Evolutionary conservation across 169 alveolate species (phyloP).

Genomic region (Cryptosporidium viatorum): DNA sequence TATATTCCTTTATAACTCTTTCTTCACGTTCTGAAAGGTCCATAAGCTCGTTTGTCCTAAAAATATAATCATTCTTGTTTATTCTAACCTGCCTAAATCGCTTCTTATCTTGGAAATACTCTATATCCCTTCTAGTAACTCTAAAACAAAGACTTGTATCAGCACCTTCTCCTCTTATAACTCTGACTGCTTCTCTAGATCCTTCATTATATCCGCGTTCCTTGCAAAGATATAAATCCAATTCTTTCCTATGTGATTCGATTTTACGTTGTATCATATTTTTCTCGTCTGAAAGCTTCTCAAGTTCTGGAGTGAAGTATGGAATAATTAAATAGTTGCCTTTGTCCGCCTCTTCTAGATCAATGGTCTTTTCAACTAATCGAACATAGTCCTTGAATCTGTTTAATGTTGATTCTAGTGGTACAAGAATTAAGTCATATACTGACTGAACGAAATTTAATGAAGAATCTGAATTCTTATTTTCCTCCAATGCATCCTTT

Average conservation of each 20-base stretch:
- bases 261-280: conserved; percentile 83
- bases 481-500: conserved; percentile 36
- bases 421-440: conserved; percentile 77
- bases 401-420: conserved; percentile 83
- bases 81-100: conserved; percentile 82
- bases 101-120: conserved; percentile 72
- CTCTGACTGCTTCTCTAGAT: conserved; percentile 76
- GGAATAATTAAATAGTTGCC: conserved; percentile 89
- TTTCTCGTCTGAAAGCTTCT: conserved; percentile 81
- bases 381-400: conserved; percentile 86
- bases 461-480: not conserved
- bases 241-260: conserved; percentile 84
- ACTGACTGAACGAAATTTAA: not conserved
- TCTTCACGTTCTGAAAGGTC: conserved; percentile 84
- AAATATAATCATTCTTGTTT: conserved; percentile 88
- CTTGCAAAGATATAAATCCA: conserved; percentile 83
- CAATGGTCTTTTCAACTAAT: conserved; percentile 92
- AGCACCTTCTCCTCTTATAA: conserved; percentile 72
- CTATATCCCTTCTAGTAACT: conserved; percentile 85
- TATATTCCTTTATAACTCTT: conserved; percentile 84
- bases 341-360: conserved; percentile 90
- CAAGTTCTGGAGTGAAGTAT: conserved; percentile 85
- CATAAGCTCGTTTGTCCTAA: conserved; percentile 87
- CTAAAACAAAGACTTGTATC: conserved; percentile 88
- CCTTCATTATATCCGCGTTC: conserved; percentile 77